Base-by-base conservation (phyloP, 495 filamentous ascomycete genomes). In the Xylaria curta region DNA sequence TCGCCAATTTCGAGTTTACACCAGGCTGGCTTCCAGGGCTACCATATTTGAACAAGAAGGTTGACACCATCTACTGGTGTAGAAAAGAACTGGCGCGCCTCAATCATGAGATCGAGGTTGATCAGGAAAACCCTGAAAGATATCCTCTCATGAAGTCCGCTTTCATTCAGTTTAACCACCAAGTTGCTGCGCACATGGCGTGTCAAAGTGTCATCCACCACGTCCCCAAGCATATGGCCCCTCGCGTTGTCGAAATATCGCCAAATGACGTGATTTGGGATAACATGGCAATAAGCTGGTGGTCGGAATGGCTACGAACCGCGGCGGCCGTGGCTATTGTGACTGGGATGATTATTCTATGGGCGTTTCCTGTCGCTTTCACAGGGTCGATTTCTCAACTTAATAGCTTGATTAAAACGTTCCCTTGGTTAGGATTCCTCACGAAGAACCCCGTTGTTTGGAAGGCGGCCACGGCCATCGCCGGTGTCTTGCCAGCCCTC, bases 91-190 rank as follows among this genome's bases (percentile, higher is more conserved):
- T 99, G 21, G 95, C 97, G 51, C 90, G 92, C 24, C 84, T 98
- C 33, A 99, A 98, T 75, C 67, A 95, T 65, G 97, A 98, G 81
- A 97, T 99, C 66, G 95, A 98, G 78, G 82, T 91, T 42, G 97
- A 98, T 75, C 97, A 99, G 76, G 85, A 91, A 73, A 86, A 94
- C 42, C 93, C 92, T 0, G 95, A 98, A 74, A 90, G 90, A 38
- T 99, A 92, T 72, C 97, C 96, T 2, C 83, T 95, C 66, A 97
- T 99, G 95, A 98, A 94, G 76, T 97, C 97, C 15, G 96, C 96
- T 17, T 99, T 99, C 76, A 94, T 99, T 67, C 96, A 99, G 79
- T 99, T 99, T 87, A 97, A 98, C 75, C 93, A 97, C 76, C 96
- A 99, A 81, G 93, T 97, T 6, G 94, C 95, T 9, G 96, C 96